These are phyloP conservation scores for Chlamydomonas schloesseri DNA, from an alignment of 139 green algal species.

Conservation along the genomic window DNA sequence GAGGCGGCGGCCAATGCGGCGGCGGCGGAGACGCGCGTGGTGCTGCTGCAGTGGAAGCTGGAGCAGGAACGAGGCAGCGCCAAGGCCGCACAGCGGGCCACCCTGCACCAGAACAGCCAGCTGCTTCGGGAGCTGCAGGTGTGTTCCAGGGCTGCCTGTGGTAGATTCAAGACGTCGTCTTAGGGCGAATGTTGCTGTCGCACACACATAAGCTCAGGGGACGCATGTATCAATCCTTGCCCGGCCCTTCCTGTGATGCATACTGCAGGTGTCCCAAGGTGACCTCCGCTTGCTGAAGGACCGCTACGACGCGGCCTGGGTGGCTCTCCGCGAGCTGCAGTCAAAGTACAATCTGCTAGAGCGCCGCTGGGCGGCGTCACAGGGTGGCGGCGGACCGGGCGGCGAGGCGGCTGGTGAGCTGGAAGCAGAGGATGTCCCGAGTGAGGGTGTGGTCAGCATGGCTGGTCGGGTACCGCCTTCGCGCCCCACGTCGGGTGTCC, in stretches of 20 bases:
- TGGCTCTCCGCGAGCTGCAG: conserved; percentile 44
- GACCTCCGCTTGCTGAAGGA: conserved; percentile 9
- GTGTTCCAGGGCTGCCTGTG: background rate
- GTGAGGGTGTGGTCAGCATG: conserved; percentile 12
- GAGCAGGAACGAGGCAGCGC: conserved; percentile 19
- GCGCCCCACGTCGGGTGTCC: background rate
- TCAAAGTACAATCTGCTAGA: conserved; percentile 12
- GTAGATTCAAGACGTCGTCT: no score
- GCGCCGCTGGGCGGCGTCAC: background rate
- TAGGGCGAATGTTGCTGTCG: no score
- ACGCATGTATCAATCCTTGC: no score
- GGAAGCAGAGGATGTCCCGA: background rate
- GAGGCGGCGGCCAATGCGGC: background rate
- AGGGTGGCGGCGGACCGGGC: background rate
- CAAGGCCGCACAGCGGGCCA: background rate
- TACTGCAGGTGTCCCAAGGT: conserved; percentile 4
- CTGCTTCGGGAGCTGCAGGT: conserved; percentile 58
- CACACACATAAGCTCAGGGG: no score
- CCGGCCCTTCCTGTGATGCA: no score
- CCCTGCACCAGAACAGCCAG: conserved; percentile 45
- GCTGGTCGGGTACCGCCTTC: conserved; percentile 33
- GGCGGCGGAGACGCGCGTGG: conserved; percentile 43
- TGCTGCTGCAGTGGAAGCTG: conserved; percentile 41
- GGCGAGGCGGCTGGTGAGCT: background rate
- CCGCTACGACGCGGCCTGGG: background rate